Evolutionary conservation across 169 alveolate genomes (phyloP).

Genomic region (Sarcocystis neurona): DNA sequence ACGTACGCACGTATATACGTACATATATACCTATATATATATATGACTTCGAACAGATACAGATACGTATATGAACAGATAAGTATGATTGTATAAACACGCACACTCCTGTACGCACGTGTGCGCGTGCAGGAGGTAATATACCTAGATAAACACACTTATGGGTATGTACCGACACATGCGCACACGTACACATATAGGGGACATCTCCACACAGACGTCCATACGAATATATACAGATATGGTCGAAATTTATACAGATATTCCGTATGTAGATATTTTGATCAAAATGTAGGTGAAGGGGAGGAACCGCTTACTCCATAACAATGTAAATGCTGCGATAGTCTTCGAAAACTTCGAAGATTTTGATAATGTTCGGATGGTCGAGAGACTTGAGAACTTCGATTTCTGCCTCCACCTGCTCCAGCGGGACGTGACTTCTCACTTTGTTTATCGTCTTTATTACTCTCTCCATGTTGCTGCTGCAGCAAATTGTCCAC

Average conservation of each 20-base stretch:
- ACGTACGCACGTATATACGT: no score
- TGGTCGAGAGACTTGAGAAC: conserved; percentile 85
- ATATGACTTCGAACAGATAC: neutral
- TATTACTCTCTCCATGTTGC: conserved; percentile 67
- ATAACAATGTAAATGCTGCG: conserved; percentile 84
- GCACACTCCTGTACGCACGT: no score
- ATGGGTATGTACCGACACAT: no score
- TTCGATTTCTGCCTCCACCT: conserved; percentile 70
- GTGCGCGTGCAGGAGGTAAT: no score
- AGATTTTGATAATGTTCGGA: conserved; percentile 86
- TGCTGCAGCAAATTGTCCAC: conserved; percentile 35
- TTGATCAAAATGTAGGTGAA: no score
- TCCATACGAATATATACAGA: no score
- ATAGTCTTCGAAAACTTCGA: conserved; percentile 86
- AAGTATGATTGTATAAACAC: neutral
- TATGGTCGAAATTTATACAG: no score
- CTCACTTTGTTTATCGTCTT: conserved; percentile 69
- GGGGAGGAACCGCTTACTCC: conserved; percentile 74
- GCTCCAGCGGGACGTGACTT: conserved; percentile 68
- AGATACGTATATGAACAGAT: neutral
- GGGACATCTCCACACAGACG: no score
- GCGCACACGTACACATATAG: no score
- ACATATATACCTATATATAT: no score
- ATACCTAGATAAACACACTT: no score
- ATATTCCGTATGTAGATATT: no score